These are phyloP conservation scores for Fusarium buxicola DNA, from an alignment of 2,329 filamentous ascomycete species.

Conservation along the genomic window DNA sequence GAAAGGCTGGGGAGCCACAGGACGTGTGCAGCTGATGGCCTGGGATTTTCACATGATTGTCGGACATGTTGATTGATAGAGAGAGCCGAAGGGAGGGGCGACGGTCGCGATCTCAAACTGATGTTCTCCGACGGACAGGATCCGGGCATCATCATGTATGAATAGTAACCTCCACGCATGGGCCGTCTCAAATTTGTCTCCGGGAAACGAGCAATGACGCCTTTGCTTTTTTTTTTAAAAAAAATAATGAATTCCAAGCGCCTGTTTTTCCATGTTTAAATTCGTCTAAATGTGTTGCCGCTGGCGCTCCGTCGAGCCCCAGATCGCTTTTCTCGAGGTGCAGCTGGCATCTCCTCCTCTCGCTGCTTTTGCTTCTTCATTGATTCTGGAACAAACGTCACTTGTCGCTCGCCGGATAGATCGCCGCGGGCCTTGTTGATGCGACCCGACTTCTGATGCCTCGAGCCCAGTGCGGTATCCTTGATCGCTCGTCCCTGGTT, in stretches of 20 bases:
- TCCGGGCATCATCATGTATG: conserved; percentile 49
- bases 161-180: conserved; percentile 44
- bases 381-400: conserved; percentile 77
- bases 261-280: conserved; percentile 58
- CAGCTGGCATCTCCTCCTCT: conserved; percentile 43
- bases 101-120: conserved; percentile 21
- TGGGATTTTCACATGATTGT: conserved; percentile 1
- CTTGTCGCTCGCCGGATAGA: conserved; percentile 71
- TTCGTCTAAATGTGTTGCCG: conserved; percentile 77
- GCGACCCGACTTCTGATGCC: conserved; percentile 63
- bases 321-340: conserved; percentile 49
- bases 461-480: conserved; percentile 68
- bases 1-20: neutral
- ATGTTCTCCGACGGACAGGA: conserved; percentile 43
- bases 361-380: conserved; percentile 61
- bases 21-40: neutral
- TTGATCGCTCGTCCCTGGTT: conserved; percentile 66
- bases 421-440: conserved; percentile 61
- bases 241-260: conserved; percentile 42
- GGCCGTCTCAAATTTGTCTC: conserved; percentile 41
- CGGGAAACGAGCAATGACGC: conserved; percentile 41
- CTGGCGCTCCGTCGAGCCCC: conserved; percentile 76
- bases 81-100: neutral
- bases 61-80: conserved; percentile 1
- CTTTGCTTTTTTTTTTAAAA: conserved; percentile 34